Conservation (phyloP, 352 stramenopile species). For the Thalassiosira livingstoniorum region DNA sequence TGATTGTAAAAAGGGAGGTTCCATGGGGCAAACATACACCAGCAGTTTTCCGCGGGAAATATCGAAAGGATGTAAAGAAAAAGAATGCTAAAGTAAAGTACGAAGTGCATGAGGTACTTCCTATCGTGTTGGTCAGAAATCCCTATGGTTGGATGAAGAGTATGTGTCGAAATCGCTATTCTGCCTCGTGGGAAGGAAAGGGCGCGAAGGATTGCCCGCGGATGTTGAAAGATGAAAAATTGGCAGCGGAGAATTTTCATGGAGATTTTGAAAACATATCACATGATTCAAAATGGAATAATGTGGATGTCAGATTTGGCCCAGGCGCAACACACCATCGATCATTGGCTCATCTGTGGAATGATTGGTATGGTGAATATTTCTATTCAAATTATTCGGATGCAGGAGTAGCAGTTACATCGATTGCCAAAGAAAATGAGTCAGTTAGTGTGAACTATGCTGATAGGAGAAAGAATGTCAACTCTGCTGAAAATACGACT, state of each 20-base stretch:
- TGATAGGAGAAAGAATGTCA: background rate
- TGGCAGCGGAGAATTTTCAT: constrained; percentile 9
- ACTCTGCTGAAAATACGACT: constrained; percentile 1
- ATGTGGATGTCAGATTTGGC: constrained; percentile 52
- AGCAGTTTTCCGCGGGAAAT: constrained; percentile 52
- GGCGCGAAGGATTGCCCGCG: constrained; percentile 40
- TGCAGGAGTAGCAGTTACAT: no score
- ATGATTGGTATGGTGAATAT: constrained; percentile 71
- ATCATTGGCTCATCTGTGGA: constrained; percentile 63
- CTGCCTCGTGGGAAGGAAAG: constrained; percentile 62
- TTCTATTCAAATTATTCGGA: constrained; percentile 38
- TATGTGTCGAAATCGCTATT: constrained; percentile 84
- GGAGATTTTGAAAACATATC: no score
- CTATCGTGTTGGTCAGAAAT: constrained; percentile 83
- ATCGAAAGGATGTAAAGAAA: constrained; percentile 62
- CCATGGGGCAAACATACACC: constrained; percentile 85
- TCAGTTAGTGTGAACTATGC: background rate
- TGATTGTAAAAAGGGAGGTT: no score
- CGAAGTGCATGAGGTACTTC: constrained; percentile 76
- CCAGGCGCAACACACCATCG: constrained; percentile 40
- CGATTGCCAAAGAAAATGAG: no score
- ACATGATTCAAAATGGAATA: no score
- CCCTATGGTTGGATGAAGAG: constrained; percentile 83
- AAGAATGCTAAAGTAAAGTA: constrained; percentile 59
- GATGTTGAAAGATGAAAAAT: no score